Conservation (phyloP, 1,284 basidiomycete genomes). For the Melampsora larici-populina region DNA sequence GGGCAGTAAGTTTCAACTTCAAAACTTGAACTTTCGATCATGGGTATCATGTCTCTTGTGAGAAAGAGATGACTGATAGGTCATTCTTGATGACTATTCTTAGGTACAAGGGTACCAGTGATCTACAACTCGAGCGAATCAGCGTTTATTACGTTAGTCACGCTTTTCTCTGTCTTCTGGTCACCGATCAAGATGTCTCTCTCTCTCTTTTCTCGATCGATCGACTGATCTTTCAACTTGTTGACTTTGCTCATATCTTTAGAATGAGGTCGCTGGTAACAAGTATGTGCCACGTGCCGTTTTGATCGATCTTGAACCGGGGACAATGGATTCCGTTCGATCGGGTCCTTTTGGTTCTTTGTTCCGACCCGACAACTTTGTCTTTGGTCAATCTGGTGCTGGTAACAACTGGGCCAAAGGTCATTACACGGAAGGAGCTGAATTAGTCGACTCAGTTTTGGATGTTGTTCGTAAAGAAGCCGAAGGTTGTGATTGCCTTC, state of each 20-base stretch:
- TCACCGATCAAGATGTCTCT: background rate
- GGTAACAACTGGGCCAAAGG: conserved; percentile 77
- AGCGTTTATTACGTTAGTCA: conserved; percentile 72
- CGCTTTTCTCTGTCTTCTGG: background rate
- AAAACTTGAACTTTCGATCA: background rate
- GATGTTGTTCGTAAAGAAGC: conserved; percentile 57
- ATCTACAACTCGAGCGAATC: conserved; percentile 95
- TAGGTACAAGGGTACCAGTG: conserved; percentile 81
- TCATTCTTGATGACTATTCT: background rate
- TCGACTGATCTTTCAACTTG: background rate
- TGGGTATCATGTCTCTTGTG: background rate
- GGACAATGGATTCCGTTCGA: conserved; percentile 70
- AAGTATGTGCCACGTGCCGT: conserved; percentile 92
- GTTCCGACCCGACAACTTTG: conserved; percentile 73
- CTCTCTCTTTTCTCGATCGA: background rate
- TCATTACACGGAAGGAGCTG: conserved; percentile 85
- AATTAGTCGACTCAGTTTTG: conserved; percentile 80
- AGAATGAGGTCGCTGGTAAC: conserved; percentile 54
- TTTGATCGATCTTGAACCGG: conserved; percentile 85
- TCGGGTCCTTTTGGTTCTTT: conserved; percentile 68
- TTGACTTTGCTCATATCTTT: background rate
- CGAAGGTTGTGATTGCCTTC: conserved; percentile 78
- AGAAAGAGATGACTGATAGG: conserved; percentile 30
- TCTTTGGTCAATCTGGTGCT: conserved; percentile 70
- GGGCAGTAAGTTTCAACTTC: conserved; percentile 57